These are phyloP conservation scores for Candida dajiaensis DNA, from an alignment of 805 yeast genomes.

Conservation along the genomic window DNA sequence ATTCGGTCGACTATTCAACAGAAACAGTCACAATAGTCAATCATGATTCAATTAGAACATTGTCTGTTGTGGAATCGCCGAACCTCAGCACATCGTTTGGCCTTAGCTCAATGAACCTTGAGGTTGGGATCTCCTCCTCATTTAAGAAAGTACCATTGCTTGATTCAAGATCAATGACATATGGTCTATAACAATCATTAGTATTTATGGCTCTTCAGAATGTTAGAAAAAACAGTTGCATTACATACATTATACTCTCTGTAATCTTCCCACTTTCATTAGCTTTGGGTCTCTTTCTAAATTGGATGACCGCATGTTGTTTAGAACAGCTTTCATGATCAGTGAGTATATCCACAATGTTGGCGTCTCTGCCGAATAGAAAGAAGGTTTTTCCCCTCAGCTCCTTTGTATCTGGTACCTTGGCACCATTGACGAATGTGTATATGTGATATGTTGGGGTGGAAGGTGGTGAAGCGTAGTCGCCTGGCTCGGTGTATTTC, in stretches of 20 bases:
- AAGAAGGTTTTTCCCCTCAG: constrained; percentile 25
- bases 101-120: constrained; percentile 36
- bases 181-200: constrained; percentile 23
- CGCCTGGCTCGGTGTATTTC: constrained; percentile 33
- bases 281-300: constrained; percentile 21
- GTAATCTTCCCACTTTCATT: neutral
- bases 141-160: constrained; percentile 42
- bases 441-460: constrained; percentile 23
- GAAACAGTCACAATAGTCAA: constrained; percentile 20
- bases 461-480: constrained; percentile 27
- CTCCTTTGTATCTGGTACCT: constrained; percentile 19
- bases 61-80: constrained; percentile 29
- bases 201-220: constrained; percentile 2
- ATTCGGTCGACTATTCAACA: constrained; percentile 53
- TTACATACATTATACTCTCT: constrained; percentile 5
- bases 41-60: constrained; percentile 20
- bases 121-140: constrained; percentile 31
- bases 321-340: constrained; percentile 34
- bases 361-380: constrained; percentile 32
- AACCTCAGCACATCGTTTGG: constrained; percentile 37
- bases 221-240: neutral
- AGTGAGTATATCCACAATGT: constrained; percentile 32
- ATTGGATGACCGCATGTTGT: constrained; percentile 47
- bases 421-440: constrained; percentile 25
- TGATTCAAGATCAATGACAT: constrained; percentile 41